Evolutionary conservation across 257 asterid species (phyloP).

Genomic region (Ilex aquifolium): DNA sequence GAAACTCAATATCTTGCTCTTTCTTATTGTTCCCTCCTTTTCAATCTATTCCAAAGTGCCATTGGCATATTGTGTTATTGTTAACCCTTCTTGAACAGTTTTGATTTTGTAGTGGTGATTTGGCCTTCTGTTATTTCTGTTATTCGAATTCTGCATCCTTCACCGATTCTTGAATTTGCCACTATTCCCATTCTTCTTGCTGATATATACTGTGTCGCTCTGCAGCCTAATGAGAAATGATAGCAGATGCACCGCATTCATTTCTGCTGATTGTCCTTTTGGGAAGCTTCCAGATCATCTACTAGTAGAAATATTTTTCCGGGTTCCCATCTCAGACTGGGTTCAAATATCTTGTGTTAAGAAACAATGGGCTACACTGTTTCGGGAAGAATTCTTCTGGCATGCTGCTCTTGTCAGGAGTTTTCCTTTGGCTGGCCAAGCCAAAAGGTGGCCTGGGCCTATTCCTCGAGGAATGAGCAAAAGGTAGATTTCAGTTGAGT

Average conservation of each 20-base stretch:
- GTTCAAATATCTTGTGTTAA: conserved; percentile 46
- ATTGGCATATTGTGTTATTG: too few species aligned
- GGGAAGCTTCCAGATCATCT: conserved; percentile 57
- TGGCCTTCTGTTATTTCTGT: too few species aligned
- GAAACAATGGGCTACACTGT: conserved; percentile 58
- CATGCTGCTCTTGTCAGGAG: conserved; percentile 52
- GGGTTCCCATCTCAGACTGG: conserved; percentile 59
- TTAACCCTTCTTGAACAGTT: too few species aligned
- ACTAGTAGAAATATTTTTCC: conserved; percentile 50
- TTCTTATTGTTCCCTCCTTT: too few species aligned
- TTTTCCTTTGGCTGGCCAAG: conserved; percentile 51
- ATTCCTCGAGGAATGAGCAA: conserved; percentile 66
- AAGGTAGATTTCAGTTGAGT: conserved; percentile 28
- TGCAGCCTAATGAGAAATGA: conserved; percentile 38
- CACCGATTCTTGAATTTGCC: too few species aligned
- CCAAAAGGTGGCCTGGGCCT: conserved; percentile 73
- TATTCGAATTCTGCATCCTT: too few species aligned
- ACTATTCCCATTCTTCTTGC: too few species aligned
- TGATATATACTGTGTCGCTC: too few species aligned
- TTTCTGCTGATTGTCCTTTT: conserved; percentile 40
- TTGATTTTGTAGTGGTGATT: too few species aligned
- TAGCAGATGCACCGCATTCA: conserved; percentile 20
- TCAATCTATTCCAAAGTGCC: too few species aligned
- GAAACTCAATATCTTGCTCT: too few species aligned
- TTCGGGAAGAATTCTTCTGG: conserved; percentile 66